Evolutionary conservation across 306 rosid species (phyloP).

Genomic region (Pyrus pyrifolia): DNA sequence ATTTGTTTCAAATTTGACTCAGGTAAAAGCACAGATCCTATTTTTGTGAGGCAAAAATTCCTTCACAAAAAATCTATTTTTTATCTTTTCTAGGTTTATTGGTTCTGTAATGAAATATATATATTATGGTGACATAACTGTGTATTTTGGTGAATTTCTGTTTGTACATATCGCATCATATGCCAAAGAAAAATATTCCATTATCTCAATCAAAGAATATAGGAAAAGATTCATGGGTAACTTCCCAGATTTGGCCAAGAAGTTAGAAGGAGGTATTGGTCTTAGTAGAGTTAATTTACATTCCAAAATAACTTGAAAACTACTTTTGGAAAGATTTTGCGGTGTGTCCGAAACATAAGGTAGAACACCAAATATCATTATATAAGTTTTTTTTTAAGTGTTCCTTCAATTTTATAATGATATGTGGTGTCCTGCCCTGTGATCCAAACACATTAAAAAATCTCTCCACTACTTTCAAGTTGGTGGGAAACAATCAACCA

Average conservation of each 20-base stretch:
- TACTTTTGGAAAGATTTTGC: too few relatives aligned
- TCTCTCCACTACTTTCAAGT: background rate
- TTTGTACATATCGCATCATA: too few relatives aligned
- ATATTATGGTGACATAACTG: too few relatives aligned
- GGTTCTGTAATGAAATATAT: background rate
- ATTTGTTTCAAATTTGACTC: background rate
- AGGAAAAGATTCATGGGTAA: too few relatives aligned
- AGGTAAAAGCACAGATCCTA: background rate
- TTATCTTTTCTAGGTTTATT: background rate
- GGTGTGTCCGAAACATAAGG: fast-evolving
- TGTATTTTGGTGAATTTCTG: too few relatives aligned
- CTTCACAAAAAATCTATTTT: too few relatives aligned
- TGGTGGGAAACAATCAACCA: background rate
- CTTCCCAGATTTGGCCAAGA: background rate
- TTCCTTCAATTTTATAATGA: too few relatives aligned
- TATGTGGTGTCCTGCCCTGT: fast-evolving
- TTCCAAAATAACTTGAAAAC: background rate
- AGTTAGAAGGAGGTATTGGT: background rate
- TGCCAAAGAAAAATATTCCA: too few relatives aligned
- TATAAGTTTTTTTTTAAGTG: too few relatives aligned
- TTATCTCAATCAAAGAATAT: background rate
- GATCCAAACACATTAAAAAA: too few relatives aligned
- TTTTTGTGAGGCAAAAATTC: background rate
- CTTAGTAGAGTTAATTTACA: background rate
- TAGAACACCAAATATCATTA: too few relatives aligned